A percentile compares a stretch with the other conserved stretches of the same genome.
These are phyloP conservation scores for Chlorella sp. DNA, from an alignment of 139 green algal genomes.

Conservation along the genomic window DNA sequence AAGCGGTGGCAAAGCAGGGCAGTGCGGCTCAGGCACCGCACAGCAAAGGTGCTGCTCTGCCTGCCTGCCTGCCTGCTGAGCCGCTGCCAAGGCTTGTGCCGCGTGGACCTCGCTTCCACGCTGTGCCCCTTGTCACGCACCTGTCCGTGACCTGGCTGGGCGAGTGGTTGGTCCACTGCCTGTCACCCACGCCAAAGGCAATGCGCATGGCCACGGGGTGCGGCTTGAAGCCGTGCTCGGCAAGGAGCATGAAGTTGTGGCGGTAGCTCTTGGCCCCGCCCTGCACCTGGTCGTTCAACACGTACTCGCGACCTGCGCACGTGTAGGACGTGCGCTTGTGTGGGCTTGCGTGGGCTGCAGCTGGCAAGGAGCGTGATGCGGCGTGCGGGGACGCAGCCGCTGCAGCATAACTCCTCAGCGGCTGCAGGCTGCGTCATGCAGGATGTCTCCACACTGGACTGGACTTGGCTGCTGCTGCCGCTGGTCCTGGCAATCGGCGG, in stretches of 20 bases:
- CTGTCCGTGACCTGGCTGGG: background rate
- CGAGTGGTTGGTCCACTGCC: slow-evolving; percentile 63
- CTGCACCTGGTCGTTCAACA: slow-evolving; percentile 66
- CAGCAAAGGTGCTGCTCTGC: no score
- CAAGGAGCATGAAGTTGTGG: slow-evolving; percentile 47
- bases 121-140: background rate
- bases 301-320: background rate
- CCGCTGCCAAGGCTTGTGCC: no score
- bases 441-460: no score
- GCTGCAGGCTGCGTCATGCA: no score
- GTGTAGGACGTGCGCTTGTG: background rate
- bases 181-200: slow-evolving; percentile 50
- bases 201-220: slow-evolving; percentile 48
- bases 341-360: background rate
- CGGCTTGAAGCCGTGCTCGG: slow-evolving; percentile 52
- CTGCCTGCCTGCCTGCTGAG: background rate
- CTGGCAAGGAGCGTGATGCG: no score
- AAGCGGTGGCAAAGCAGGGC: background rate
- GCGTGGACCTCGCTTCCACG: background rate
- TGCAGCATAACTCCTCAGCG: no score
- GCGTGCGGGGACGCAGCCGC: no score
- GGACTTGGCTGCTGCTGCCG: no score
- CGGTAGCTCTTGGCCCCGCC: slow-evolving; percentile 55
- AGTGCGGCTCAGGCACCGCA: no score
- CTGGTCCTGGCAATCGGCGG: no score